Evolutionary conservation across 495 filamentous ascomycete species (phyloP), one percentile per base, ranked within the genome.

Genomic region (Elasticomyces elasticus): DNA sequence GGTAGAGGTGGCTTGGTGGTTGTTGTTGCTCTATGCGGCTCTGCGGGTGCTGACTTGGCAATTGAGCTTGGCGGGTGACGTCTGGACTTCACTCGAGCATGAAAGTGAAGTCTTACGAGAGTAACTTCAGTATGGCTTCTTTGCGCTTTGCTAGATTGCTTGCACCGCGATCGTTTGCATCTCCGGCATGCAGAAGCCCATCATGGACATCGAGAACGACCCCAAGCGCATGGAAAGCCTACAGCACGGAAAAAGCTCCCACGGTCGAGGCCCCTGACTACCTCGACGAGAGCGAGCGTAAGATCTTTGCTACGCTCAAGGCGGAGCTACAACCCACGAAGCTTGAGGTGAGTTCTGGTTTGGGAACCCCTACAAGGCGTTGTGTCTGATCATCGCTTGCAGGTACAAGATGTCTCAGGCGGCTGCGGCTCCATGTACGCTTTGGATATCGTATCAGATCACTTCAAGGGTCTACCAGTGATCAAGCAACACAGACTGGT

Each of bases 391-490:
- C n/a, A n/a, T n/a, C n/a, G n/a, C n/a, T 15, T 10, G 30, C 56
- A 77, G 63, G 84, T 89, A n/a, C 81, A 80, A 62, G 85, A 89
- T 66, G 77, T 89, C 48, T 82, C 77, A n/a, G 85, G 85, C 31
- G 85, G 85, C 26, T 89, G 85, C 68, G 85, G 85, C 42, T 80
- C 77, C 52, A 87, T 89, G 85, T 89, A 87, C 68, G 79, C 74
- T 51, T 79, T 89, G 56, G 81, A 87, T 56, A 79, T 87, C 57
- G 69, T 74, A 49, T 82, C 80, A 19, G 70, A 74, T 47, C 76
- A 71, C 68, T 89, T 89, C 66, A 71, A 76, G 46, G 85, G 84
- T 26, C 49, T 79, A 57, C 72, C 70, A 52, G 76, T 86, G 68
- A 72, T 89, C 60, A 81, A 81, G 71, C 84, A 87, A 64, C 85